Evolutionary conservation across 2,329 filamentous ascomycete genomes (phyloP), one percentile per base, ranked within the genome.

Genomic region (Epichloe baconii): DNA sequence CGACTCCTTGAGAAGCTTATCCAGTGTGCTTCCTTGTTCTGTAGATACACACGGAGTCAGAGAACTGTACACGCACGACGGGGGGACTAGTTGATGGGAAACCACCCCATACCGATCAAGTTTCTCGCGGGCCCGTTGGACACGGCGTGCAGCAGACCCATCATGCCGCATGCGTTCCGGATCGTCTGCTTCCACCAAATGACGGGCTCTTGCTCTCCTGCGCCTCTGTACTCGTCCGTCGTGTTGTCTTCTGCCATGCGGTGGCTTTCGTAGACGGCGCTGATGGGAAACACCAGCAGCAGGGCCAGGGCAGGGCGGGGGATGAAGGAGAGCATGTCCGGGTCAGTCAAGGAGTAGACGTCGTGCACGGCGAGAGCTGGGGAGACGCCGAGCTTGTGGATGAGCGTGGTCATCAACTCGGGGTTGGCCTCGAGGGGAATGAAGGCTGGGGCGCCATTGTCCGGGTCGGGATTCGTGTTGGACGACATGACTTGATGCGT

Each of bases 151-250:
- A 97, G 66, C 31, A 97, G 69, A 0, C 86, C 93, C 72, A 96
- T 95, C 44, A 95, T 71, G 0, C 91, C 91, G 66, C 91, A 97
- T 0, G 91, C 88, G 65, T 97, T 95, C 54, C 86, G 79, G 60
- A 97, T 96, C 0, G 90, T 97, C 71, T 97, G 91, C 59, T 81
- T 86, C 76, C 90, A 97, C 93, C 91, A 98, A 7, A 95, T 62
- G 0, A 96, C 87, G 5, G 87, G 83, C 63, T 96, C 88, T 0
- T 61, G 63, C 0, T 76, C 69, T 1, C 89, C 89, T 17, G 73
- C 75, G 43, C 84, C 85, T 0, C 66, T 64, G 71, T 95, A 95
- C 40, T 82, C 78, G 2, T 71, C 57, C 42, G 72, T 71, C 21
- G 75, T 65, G 48, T 72, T 71, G 69, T 96, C 90, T 71, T 95